Conservation (phyloP, 352 stramenopile species). For the Phytophthora aleatoria region DNA sequence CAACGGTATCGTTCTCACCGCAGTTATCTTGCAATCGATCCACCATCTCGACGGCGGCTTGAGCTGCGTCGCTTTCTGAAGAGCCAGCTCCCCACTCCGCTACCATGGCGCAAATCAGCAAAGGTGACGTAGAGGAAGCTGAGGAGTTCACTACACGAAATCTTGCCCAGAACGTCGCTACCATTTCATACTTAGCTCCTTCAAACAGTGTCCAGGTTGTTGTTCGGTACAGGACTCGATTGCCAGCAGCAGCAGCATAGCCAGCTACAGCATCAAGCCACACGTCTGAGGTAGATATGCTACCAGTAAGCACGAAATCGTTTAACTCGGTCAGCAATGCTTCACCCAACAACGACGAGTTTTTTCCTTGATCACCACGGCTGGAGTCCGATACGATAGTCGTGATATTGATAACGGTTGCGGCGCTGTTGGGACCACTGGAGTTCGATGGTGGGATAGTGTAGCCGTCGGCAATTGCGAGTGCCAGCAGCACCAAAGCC, state of each 20-base stretch:
- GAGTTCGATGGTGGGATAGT: too few relatives aligned
- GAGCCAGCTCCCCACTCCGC: conserved; percentile 16
- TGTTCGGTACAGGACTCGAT: conserved; percentile 9
- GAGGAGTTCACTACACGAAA: conserved; percentile 17
- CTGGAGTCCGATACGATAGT: too few relatives aligned
- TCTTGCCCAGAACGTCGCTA: conserved; percentile 31
- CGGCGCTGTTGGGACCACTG: too few relatives aligned
- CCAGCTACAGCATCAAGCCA: not conserved
- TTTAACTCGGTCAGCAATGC: too few relatives aligned
- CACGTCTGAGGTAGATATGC: not conserved
- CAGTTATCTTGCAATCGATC: conserved; percentile 16
- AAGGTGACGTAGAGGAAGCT: not conserved
- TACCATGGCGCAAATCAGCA: conserved; percentile 24
- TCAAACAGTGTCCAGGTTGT: conserved; percentile 6
- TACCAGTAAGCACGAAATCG: too few relatives aligned
- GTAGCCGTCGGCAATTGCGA: too few relatives aligned
- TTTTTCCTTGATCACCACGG: too few relatives aligned
- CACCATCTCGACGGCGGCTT: conserved; percentile 8
- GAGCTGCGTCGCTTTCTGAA: not conserved
- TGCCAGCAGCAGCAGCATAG: conserved; percentile 1
- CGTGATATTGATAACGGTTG: too few relatives aligned
- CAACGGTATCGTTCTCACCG: conserved; percentile 25
- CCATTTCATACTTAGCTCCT: conserved; percentile 7
- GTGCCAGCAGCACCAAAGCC: too few relatives aligned
- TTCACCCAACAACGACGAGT: too few relatives aligned